These are phyloP conservation scores for Blastomyces silverae DNA, from an alignment of 2,329 filamentous ascomycete species.

Conservation along the genomic window DNA sequence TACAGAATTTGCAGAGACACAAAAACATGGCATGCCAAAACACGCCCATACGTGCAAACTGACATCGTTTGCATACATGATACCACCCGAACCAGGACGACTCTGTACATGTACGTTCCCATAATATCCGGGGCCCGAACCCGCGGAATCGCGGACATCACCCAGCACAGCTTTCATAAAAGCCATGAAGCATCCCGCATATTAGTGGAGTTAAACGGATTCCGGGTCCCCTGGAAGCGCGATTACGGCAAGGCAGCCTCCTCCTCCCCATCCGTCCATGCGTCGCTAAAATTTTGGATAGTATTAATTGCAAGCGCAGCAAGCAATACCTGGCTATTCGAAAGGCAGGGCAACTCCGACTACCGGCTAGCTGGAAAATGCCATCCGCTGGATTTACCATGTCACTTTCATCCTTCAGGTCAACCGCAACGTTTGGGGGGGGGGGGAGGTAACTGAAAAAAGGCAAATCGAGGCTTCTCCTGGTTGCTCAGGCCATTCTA, in stretches of 20 bases:
- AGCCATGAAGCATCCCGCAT: not conserved
- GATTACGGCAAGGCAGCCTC: not conserved
- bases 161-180: not conserved
- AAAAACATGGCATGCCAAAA: not conserved
- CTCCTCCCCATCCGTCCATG: not conserved
- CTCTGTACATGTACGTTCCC: not conserved
- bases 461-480: not conserved
- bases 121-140: not conserved
- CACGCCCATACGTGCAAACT: not conserved
- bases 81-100: not conserved
- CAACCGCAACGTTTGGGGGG: not conserved
- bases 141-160: not conserved
- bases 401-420: not conserved
- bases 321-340: not conserved
- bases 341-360: not conserved
- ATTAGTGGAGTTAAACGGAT: not conserved
- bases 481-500: not conserved
- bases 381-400: not conserved
- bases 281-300: not conserved
- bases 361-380: not conserved
- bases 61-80: not conserved
- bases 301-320: not conserved
- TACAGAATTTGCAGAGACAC: not conserved
- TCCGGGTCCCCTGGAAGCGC: not conserved
- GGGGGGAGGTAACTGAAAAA: too few relatives aligned